phyloP scores from a whole-genome alignment of 2,329 filamentous ascomycete species.

The Trichoderma sp. region DNA sequence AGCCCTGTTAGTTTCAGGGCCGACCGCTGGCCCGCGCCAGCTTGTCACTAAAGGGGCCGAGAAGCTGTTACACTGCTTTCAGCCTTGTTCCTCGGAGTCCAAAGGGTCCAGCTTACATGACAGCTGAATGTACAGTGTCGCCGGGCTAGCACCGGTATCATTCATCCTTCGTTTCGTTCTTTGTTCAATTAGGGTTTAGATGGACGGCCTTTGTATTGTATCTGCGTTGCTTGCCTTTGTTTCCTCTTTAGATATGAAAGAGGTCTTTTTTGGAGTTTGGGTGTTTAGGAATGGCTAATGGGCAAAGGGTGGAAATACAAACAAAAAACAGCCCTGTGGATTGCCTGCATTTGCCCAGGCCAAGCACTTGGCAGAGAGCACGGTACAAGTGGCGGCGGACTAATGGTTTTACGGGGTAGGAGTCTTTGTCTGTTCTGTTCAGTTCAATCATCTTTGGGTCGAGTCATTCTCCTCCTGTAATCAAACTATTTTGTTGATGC shows the following conservation, averaged over 20 bases:
- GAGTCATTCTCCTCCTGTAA: constrained; percentile 1
- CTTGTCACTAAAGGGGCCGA: constrained; percentile 28
- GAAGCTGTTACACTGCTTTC: constrained; percentile 11
- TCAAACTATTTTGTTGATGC: constrained; percentile 2
- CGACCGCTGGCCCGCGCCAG: constrained; percentile 52
- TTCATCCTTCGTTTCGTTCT: not conserved
- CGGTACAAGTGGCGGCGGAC: not conserved
- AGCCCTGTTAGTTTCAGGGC: constrained; percentile 61
- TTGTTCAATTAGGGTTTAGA: constrained; percentile 17
- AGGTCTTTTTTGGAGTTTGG: constrained; percentile 17
- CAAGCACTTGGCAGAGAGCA: constrained; percentile 4
- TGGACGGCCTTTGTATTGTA: constrained; percentile 5
- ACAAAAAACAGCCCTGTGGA: not conserved
- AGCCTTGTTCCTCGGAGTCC: constrained; percentile 8
- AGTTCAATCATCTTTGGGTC: not conserved
- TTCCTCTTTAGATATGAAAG: not conserved
- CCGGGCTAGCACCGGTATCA: not conserved
- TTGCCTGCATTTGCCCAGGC: constrained; percentile 2
- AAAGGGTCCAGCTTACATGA: not conserved
- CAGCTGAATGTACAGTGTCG: not conserved
- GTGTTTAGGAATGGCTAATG: constrained; percentile 13
- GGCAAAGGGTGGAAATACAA: not conserved
- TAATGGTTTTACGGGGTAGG: not conserved
- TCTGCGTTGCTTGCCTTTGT: not conserved
- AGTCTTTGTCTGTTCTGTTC: constrained; percentile 5